phyloP scores from a whole-genome alignment of 176 grass and related monocot species.

The bread wheat (Triticum aestivum) region IWGSC_CS_RefSeq_v2.1 NC_057812.1:349068150-349068649 shows the following conservation, averaged over 20 bases:
- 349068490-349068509: neutral
- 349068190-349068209: neutral
- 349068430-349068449: neutral
- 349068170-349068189: neutral
- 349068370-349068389: neutral
- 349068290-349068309: conserved; percentile 72
- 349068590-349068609: neutral
- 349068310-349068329: conserved; percentile 68
- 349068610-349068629: neutral
- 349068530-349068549: neutral
- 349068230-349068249: conserved; percentile 73
- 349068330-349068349: conserved; percentile 90
- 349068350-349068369: conserved; percentile 15
- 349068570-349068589: neutral
- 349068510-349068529: neutral
- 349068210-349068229: conserved; percentile 30
- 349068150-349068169: conserved; percentile 7
- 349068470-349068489: neutral
- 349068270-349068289: conserved; percentile 65
- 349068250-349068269: conserved; percentile 87
- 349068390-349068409: neutral
- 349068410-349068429: neutral
- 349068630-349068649: neutral
- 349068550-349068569: neutral
- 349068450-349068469: neutral